A percentile compares a stretch with the other conserved stretches of the same genome.
Evolutionary conservation across 2,329 filamentous ascomycete species (phyloP).

Genomic region (Fusarium papillatum): DNA sequence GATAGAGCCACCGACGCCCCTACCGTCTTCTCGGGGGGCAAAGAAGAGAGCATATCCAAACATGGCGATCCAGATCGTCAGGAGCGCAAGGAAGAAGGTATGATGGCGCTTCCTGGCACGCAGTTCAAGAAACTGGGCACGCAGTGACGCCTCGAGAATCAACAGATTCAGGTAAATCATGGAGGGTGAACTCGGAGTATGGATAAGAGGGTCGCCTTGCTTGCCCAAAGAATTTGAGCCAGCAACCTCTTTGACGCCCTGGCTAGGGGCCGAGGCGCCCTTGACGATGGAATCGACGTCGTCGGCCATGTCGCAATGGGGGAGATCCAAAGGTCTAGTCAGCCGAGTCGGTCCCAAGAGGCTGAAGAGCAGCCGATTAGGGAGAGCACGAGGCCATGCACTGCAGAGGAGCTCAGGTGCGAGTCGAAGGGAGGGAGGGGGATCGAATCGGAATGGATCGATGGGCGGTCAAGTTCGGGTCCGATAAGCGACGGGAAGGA

Average conservation of each 20-base stretch:
- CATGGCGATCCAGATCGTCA: constrained; percentile 84
- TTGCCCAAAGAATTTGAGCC: constrained; percentile 59
- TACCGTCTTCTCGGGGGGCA: constrained; percentile 95
- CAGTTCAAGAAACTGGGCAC: constrained; percentile 92
- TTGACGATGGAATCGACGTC: constrained; percentile 92
- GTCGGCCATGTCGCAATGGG: constrained; percentile 66
- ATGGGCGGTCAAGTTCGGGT: constrained; percentile 19
- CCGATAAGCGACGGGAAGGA: constrained; percentile 17
- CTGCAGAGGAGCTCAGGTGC: constrained; percentile 5
- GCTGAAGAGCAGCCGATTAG: constrained; percentile 42
- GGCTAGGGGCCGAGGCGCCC: constrained; percentile 80
- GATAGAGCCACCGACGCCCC: constrained; percentile 90
- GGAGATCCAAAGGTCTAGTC: neutral
- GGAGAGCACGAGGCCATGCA: constrained; percentile 40
- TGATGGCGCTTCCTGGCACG: constrained; percentile 91
- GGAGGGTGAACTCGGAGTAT: constrained; percentile 89
- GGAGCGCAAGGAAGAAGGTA: constrained; percentile 88
- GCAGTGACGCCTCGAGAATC: constrained; percentile 94
- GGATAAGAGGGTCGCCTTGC: constrained; percentile 79
- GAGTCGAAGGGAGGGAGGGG: constrained; percentile 7
- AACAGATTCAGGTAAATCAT: constrained; percentile 99
- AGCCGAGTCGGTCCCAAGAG: constrained; percentile 18
- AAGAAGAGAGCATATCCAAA: constrained; percentile 95
- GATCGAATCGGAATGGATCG: constrained; percentile 6
- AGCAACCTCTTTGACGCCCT: constrained; percentile 57